phyloP scores from a whole-genome alignment of 164 flowering plant species.

The Stephania japonica region DNA sequence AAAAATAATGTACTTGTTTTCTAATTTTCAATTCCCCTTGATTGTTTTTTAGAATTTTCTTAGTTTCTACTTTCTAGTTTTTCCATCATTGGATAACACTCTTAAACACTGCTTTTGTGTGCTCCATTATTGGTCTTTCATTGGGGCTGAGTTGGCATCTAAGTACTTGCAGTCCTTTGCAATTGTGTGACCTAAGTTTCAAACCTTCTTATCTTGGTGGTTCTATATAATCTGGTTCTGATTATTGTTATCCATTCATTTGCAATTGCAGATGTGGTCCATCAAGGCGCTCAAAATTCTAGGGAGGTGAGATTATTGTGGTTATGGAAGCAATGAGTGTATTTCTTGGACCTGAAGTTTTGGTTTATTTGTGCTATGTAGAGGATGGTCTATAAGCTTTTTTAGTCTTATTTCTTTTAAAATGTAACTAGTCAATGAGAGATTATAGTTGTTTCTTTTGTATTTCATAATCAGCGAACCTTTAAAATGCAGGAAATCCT shows the following conservation, averaged over 20 bases:
- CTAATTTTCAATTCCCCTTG: background rate
- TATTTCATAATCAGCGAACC: background rate
- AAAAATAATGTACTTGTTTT: too few relatives aligned
- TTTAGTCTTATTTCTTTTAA: too few relatives aligned
- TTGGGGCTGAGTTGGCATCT: background rate
- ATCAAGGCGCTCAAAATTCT: constrained; percentile 33
- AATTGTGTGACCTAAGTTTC: background rate
- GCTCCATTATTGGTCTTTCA: background rate
- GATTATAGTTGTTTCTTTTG: background rate
- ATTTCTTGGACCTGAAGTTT: background rate
- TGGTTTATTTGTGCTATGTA: background rate
- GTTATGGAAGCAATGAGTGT: background rate
- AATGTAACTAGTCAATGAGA: too few relatives aligned
- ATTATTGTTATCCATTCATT: constrained; percentile 1
- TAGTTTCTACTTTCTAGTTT: background rate
- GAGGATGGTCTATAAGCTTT: background rate
- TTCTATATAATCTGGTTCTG: background rate
- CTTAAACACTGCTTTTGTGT: background rate
- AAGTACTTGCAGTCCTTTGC: background rate
- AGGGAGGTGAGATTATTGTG: constrained; percentile 38
- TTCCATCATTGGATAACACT: background rate
- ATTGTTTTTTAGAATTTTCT: background rate
- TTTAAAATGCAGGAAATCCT: constrained; percentile 44
- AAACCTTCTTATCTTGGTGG: background rate
- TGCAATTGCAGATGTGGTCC: constrained; percentile 63